phyloP scores from a whole-genome alignment of 75 land plant species.

The Azolla pinnata region DNA sequence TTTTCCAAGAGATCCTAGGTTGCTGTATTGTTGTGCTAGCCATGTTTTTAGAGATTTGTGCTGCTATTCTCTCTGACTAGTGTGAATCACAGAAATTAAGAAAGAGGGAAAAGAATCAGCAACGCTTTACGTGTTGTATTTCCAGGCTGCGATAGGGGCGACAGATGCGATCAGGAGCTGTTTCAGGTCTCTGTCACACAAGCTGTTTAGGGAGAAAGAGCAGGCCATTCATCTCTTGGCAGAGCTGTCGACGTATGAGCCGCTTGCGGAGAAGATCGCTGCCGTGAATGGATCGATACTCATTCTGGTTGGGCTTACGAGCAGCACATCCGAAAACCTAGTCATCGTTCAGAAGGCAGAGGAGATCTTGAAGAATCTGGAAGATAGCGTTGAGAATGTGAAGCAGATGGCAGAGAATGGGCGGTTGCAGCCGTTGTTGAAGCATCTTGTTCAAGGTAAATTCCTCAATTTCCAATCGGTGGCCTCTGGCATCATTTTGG shows the following conservation, averaged over 20 bases:
- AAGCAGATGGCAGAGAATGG: conserved; percentile 77
- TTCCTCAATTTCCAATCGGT: too few relatives aligned
- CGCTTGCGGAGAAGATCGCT: conserved; percentile 55
- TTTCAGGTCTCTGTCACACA: conserved; percentile 46
- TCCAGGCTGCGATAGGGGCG: conserved; percentile 47
- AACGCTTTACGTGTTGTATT: neutral
- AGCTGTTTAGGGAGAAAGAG: conserved; percentile 29
- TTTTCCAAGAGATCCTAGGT: too few relatives aligned
- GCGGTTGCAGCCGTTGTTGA: conserved; percentile 50
- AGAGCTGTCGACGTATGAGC: conserved; percentile 49
- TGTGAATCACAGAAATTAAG: neutral
- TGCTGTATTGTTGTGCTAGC: too few relatives aligned
- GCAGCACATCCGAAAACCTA: conserved; percentile 33
- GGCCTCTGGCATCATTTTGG: too few relatives aligned
- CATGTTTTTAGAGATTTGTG: too few relatives aligned
- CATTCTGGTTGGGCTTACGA: conserved; percentile 44
- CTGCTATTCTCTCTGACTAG: too few relatives aligned
- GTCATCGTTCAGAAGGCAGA: conserved; percentile 48
- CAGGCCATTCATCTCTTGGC: conserved; percentile 41
- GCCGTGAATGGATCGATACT: conserved; percentile 50
- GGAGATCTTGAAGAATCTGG: conserved; percentile 46
- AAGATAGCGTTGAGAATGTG: conserved; percentile 39
- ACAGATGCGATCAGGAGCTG: conserved; percentile 26
- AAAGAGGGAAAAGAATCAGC: neutral
- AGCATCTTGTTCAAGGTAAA: conserved; percentile 53